phyloP scores from a whole-genome alignment of 495 filamentous ascomycete genomes.

The Aspergillus nanangensis region DNA sequence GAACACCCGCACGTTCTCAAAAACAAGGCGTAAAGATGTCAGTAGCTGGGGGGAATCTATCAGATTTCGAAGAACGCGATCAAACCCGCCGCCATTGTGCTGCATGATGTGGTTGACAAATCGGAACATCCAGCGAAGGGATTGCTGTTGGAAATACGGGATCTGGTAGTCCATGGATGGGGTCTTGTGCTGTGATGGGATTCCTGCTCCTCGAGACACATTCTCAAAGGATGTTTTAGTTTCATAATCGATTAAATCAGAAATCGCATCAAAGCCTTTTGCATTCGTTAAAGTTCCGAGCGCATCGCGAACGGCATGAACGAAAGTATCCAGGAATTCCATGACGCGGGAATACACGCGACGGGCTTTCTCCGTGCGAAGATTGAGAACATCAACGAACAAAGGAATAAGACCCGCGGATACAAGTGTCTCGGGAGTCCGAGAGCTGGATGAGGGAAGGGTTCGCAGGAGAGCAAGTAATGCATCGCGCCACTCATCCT shows the following conservation, averaged over 20 bases:
- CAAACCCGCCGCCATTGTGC: conserved; percentile 76
- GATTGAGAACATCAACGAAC: conserved; percentile 81
- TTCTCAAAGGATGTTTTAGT: conserved; percentile 66
- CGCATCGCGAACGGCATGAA: conserved; percentile 75
- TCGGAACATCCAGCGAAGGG: conserved; percentile 88
- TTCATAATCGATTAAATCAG: conserved; percentile 76
- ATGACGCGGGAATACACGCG: conserved; percentile 76
- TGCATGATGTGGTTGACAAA: conserved; percentile 95
- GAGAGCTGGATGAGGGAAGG: conserved; percentile 62
- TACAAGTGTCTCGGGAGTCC: conserved; percentile 70
- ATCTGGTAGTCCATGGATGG: conserved; percentile 86
- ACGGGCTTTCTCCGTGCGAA: conserved; percentile 77
- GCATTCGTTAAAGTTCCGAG: conserved; percentile 73
- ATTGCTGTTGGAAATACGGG: conserved; percentile 86
- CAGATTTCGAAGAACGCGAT: conserved; percentile 84
- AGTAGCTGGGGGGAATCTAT: conserved; percentile 89
- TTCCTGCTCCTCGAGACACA: conserved; percentile 63
- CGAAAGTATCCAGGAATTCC: conserved; percentile 77
- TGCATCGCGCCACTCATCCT: conserved; percentile 85
- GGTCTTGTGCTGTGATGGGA: conserved; percentile 72
- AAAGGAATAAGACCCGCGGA: conserved; percentile 84
- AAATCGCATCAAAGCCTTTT: conserved; percentile 80
- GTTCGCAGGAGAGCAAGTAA: conserved; percentile 77
- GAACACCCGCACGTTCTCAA: conserved; percentile 70
- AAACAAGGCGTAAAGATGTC: conserved; percentile 71